A percentile compares a stretch with the other conserved stretches of the same genome.
Conservation (phyloP, 192 early-diverging fungal species). For the Mortierella alpina region DNA sequence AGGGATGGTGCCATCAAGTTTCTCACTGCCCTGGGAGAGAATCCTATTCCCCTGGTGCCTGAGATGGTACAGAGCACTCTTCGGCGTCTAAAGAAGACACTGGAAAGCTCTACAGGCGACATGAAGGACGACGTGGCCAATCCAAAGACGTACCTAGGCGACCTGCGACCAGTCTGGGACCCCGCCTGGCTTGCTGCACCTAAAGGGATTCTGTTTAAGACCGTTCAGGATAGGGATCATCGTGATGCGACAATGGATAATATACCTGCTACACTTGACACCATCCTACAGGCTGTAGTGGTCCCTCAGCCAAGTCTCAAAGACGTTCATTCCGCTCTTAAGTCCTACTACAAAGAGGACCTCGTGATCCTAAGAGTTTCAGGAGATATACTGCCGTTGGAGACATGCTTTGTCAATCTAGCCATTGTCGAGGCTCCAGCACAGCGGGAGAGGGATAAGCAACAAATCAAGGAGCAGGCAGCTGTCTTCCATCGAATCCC, state of each 20-base stretch:
- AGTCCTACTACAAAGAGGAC: neutral
- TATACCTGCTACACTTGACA: neutral
- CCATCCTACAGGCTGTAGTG: neutral
- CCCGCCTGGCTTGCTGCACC: neutral
- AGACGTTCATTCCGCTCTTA: slow-evolving; percentile 7
- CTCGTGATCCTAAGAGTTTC: neutral
- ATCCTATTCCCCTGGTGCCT: no score
- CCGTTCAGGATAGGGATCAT: neutral
- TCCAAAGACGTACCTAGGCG: no score
- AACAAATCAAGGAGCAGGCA: slow-evolving; percentile 5
- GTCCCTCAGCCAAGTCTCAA: neutral
- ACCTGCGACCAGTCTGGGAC: neutral
- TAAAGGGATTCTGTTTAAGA: neutral
- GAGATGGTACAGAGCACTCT: no score
- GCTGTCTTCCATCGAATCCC: slow-evolving; percentile 13
- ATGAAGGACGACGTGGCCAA: no score
- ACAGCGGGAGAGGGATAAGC: slow-evolving; percentile 12
- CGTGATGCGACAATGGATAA: neutral
- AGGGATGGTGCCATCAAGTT: no score
- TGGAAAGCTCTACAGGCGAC: no score
- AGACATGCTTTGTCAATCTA: slow-evolving; percentile 11
- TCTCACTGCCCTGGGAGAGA: no score
- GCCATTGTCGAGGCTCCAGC: slow-evolving; percentile 10
- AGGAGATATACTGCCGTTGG: neutral
- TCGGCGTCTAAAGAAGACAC: no score